Evolutionary conservation across 2,329 filamentous ascomycete species (phyloP), one percentile per base, ranked within the genome.

Genomic region (Penicillium sp.): DNA sequence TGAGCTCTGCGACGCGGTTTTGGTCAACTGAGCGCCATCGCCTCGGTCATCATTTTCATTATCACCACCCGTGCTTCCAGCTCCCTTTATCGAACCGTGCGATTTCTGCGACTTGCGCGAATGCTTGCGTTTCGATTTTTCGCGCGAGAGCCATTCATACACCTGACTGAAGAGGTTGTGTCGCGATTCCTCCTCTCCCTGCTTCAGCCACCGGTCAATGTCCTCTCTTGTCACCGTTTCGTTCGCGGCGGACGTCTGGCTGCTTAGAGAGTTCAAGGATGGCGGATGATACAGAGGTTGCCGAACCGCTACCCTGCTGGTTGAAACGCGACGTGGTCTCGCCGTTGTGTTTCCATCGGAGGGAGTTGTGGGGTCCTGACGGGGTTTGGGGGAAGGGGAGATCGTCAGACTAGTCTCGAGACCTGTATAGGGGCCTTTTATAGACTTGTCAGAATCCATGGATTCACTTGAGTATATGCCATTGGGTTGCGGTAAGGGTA

Each of bases 111-210:
- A 68, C 72, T 83, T 71, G 71, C 84, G 87, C 55, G 83, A 83
- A 9, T 82, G 77, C 45, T 85, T 84, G 69, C 88, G 87, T 75
- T 90, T 91, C 35, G 83, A 79, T 72, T 89, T 90, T 78, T 97
- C 93, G 54, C 89, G 86, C 69, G 93, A 88, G 45, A 97, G 80
- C 94, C 94, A 98, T 67, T 91, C 88, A 29, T 86, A 84, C 15
- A 97, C 88, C 72, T 96, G 91, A 21, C 88, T 84, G 30, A 95
- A 78, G 7, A 96, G 72, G 49, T 65, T 69, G 52, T 72, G 65
- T 45, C 77, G 76, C 23, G 69, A 53, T 54, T 76, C 74, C n/a
- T 75, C 73, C 5, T 76, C 64, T 56, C 65, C 65, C 19, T 65
- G 56, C 48, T 67, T 73, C 48, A 66, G 48, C n/a, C 52, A 59